phyloP scores from a whole-genome alignment of 208 protist species.

The Vickermania ingenoplastis region DNA sequence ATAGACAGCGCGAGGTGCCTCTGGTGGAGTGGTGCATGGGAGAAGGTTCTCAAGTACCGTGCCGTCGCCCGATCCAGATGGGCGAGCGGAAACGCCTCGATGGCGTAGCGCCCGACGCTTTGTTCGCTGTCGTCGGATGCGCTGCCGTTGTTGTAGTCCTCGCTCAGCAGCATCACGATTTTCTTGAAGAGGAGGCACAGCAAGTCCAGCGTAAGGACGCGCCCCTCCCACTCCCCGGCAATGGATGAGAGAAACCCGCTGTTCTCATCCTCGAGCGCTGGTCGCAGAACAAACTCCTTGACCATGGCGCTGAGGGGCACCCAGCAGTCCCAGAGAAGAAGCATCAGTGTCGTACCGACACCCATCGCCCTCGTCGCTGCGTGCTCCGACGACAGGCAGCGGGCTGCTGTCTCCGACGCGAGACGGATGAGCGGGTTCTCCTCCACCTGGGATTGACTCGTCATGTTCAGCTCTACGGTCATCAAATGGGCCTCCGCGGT shows the following conservation, averaged over 20 bases:
- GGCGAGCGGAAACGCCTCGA: neutral
- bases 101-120: neutral
- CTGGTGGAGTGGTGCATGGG: conserved; percentile 11
- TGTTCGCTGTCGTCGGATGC: neutral
- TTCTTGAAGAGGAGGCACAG: conserved; percentile 15
- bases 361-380: conserved; percentile 13
- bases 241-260: conserved; percentile 11
- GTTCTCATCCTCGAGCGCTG: neutral
- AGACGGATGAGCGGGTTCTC: conserved; percentile 6
- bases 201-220: conserved; percentile 17
- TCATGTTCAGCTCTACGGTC: conserved; percentile 5
- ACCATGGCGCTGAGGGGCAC: conserved; percentile 9
- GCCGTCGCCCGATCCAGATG: conserved; percentile 18
- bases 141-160: neutral
- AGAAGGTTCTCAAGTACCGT: conserved; percentile 13
- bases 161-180: neutral
- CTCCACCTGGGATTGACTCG: neutral
- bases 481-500: neutral
- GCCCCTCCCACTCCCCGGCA: conserved; percentile 18
- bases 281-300: neutral
- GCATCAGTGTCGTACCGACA: conserved; percentile 11
- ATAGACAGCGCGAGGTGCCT: conserved; percentile 40
- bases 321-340: conserved; percentile 20
- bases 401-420: conserved; percentile 2
- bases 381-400: conserved; percentile 9